phyloP scores from a whole-genome alignment of 495 filamentous ascomycete genomes.

The Tuber umbilicatum region DNA sequence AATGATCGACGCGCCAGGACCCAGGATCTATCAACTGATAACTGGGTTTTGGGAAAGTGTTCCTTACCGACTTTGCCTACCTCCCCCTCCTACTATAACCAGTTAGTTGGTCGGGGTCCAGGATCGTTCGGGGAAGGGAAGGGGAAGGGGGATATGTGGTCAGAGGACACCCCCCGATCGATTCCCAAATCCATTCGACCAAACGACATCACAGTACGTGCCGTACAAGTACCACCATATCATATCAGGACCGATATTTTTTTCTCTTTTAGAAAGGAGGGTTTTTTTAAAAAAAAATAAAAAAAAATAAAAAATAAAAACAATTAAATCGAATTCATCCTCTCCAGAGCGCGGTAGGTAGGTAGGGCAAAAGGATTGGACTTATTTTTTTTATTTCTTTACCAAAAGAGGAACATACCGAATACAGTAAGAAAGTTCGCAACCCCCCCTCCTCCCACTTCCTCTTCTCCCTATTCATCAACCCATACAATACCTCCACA shows the following conservation, averaged over 20 bases:
- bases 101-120: not conserved
- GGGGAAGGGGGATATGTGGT: not conserved
- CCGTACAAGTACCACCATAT: not conserved
- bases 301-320: too few relatives aligned
- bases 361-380: too few relatives aligned
- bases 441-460: too few relatives aligned
- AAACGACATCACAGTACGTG: too few relatives aligned
- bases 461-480: not conserved
- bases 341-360: too few relatives aligned
- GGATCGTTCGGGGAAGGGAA: not conserved
- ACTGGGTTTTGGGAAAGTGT: not conserved
- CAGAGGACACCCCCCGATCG: too few relatives aligned
- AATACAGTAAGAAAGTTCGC: not conserved
- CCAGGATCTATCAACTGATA: conserved; percentile 3
- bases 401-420: not conserved
- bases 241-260: not conserved
- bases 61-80: not conserved
- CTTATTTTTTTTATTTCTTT: too few relatives aligned
- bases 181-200: not conserved
- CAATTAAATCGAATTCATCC: too few relatives aligned
- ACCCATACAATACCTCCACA: not conserved
- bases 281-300: too few relatives aligned
- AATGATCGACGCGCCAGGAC: conserved; percentile 24
- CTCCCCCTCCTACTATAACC: not conserved
- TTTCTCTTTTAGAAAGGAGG: not conserved